These are phyloP conservation scores for Ceratocystis eucalypticola DNA, from an alignment of 2,329 filamentous ascomycete genomes.

Conservation along the genomic window DNA sequence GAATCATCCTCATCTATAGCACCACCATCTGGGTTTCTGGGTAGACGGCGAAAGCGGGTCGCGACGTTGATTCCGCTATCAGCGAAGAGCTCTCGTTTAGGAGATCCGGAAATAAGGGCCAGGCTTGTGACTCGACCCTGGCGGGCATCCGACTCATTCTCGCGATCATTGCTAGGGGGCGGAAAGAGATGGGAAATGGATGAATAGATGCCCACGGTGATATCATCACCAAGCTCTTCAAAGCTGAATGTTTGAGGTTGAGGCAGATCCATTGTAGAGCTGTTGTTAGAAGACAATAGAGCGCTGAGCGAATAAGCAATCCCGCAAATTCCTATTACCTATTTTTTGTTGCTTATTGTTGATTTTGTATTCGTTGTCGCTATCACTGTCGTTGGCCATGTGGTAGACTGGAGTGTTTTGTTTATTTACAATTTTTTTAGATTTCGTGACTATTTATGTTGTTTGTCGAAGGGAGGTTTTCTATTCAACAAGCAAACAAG, in stretches of 20 bases:
- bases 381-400: too few relatives aligned
- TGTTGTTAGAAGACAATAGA: not conserved
- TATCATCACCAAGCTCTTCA: not conserved
- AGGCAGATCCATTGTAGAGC: not conserved
- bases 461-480: too few relatives aligned
- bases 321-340: too few relatives aligned
- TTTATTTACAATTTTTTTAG: too few relatives aligned
- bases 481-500: too few relatives aligned
- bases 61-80: not conserved
- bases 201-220: not conserved
- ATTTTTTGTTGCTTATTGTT: too few relatives aligned
- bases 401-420: too few relatives aligned
- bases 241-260: not conserved
- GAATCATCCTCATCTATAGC: not conserved
- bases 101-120: not conserved
- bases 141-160: not conserved
- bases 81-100: not conserved
- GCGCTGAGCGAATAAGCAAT: too few relatives aligned
- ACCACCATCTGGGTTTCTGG: not conserved
- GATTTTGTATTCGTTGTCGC: too few relatives aligned
- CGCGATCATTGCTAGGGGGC: not conserved
- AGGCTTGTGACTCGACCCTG: not conserved
- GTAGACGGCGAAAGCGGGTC: constrained; percentile 1
- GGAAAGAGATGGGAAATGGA: not conserved
- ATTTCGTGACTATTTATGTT: too few relatives aligned